Base-by-base conservation (phyloP, 2,329 filamentous ascomycete species). In the Stylonectria norvegica region DNA sequence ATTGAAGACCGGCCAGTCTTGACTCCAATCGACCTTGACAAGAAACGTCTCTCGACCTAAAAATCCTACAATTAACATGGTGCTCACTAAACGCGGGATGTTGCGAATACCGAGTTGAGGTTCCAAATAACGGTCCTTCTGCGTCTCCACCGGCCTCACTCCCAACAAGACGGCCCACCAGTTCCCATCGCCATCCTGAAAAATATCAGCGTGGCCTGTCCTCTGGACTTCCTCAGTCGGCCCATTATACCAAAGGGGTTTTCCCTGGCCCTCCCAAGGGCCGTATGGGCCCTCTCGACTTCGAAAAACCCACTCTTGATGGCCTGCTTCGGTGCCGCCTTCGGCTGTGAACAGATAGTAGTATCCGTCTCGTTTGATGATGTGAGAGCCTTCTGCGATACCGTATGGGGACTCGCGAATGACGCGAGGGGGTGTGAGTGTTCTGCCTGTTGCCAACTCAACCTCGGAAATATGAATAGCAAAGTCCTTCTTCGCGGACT, bases 291-390 rank as follows among this genome's bases (percentile, higher is more conserved):
- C 61, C 1, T 47, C 49, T 8, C 57, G 61, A 44, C 69, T 77
- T 4, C 75, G 67, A 36, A 67, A 63, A 0, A 76, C 71, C 67
- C 72, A 77, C 43, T 75, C 72, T 37, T 70, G 68, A 45, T 79
- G 75, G 0, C 72, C 72, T 54, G 49, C 31, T 18, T 57, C 54
- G 18, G 54, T 57, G 2, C 54, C 54, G 10, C 54, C 54, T 5
- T 57, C 54, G 5, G 54, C 54, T 0, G 53, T 57, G 7, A 57
- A 43, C 3, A 57, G 48, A 7, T 57, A 57, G 27, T 57, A 57
- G 25, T 46, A 57, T 2, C 48, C 42, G 2, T 48, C 48, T 5
- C 52, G 52, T 19, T 50, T 55, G 17, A 55, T 34, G 6, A 57
- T 51, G 16, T 57, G 54, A 4, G 53, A 70, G 2, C 67, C 70